Evolutionary conservation across 73 alveolate species (phyloP), one percentile per base, ranked within the genome.

Genomic region (Paramecium biaurelia): DNA sequence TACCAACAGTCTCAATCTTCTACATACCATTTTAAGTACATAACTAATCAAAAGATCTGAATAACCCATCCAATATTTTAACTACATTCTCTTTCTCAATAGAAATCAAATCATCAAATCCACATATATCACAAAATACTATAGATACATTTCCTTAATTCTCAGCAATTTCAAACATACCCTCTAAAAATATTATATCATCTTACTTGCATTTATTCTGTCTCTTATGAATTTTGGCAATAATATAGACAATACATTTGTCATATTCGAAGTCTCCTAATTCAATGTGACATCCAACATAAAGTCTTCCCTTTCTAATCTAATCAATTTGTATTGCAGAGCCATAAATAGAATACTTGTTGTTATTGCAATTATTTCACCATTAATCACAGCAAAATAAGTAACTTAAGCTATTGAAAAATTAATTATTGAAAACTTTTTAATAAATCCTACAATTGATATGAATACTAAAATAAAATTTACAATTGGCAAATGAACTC

Each of bases 1-100:
- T 95, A 9, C 98, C 98, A 1, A 96, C 99, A 1, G 99, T 96
- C 76, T 96, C 99, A n/a, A 96, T 96, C 59, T 93, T 93, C 30
- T 92, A 23, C 86, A 93, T 85, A 1, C 95, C 95, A 41, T 67
- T 72, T 32, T 74, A 70, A 23, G 87, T 42, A 35, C 96, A 93
- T n/a, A 85, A 72, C 12, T 57, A 43, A 49, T 93, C 96, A 88
- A 93, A 89, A 15, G 58, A 30, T 35, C 94, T 82, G 85, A 89
- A 89, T 11, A 89, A 42, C 28, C 57, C 68, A 74, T 89, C 94
- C 26, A 89, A 70, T 32, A 72, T n/a, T 5, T 67, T 57, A 2
- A 86, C 93, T 6, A 86, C 28, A 21, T 63, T 63, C 38, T 86
- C 93, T n/a, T 86, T 63, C 41, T 82, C 84, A 63, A 76, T 47